Base-by-base conservation (phyloP, 179 eudicot genomes). In the Gypsophila paniculata region DNA sequence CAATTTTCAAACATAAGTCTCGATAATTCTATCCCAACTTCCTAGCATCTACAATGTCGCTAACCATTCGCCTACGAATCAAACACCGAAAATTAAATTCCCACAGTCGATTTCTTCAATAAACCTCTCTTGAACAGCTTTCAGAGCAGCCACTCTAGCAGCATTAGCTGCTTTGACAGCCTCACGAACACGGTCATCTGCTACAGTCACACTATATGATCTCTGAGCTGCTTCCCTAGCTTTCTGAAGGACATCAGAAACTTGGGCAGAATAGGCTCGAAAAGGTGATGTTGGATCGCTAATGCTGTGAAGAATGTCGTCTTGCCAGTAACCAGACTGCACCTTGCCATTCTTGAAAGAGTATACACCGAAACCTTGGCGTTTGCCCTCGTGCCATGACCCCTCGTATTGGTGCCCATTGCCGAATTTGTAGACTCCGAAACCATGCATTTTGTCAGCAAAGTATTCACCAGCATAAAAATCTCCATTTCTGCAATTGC, bases 401-500 rank as follows among this genome's bases (percentile, higher is more conserved):
- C 98, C 98, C 73, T 90, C 96, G 62, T 93, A 93, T 2, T 86
- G 79, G 75, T 93, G 98, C 2, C 90, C 93, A 74, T 93, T 91
- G 18, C 85, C 93, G 82, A 90, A 93, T 36, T 77, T 82, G 77
- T 90, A 93, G 12, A 84, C 86, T 65, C 98, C 98, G 72, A 90
- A 93, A 25, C 98, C 96, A 72, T 94, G 99, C 94, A 94, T 91
- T 82, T 91, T 91, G 75, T 91, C 99, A 0, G 97, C 90, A 81
- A 94, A 94, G 81, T 94, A 94, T 72, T 94, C 99, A 75, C 99
- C 99, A 69, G 92, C 91, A 79, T 91, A 94, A 34, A 74, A 81
- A 72, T 93, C 98, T 26, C 96, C 96, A 69, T 93, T 93, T 81
- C 98, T 93, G 83, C 59, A 48, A 49, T 25, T 8, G 71, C 23